Evolutionary conservation across 2,329 filamentous ascomycete genomes (phyloP).

Genomic region (Penicillium occitanis): DNA sequence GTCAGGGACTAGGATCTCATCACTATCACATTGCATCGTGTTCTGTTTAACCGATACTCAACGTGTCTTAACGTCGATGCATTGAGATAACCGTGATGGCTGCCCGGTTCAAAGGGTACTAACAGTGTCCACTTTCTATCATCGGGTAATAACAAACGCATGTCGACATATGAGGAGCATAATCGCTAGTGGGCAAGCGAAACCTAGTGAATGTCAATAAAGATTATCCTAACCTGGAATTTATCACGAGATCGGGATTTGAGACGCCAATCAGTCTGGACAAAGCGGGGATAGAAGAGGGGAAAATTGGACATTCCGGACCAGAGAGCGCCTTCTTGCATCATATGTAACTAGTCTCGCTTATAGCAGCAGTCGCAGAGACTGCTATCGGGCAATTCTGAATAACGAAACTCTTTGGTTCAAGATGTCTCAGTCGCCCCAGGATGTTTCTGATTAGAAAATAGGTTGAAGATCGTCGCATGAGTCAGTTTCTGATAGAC

Average conservation of each 20-base stretch:
- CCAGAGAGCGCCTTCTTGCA: background rate
- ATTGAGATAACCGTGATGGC: background rate
- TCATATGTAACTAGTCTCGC: background rate
- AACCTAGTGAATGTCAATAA: background rate
- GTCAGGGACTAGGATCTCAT: slow-evolving; percentile 10
- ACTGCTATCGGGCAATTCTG: background rate
- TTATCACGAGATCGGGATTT: background rate
- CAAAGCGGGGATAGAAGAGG: slow-evolving; percentile 12
- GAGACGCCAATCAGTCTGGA: background rate
- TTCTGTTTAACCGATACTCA: background rate
- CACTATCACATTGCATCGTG: slow-evolving; percentile 1
- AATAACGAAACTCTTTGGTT: background rate
- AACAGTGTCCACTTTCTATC: background rate
- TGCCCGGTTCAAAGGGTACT: background rate
- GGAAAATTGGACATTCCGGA: background rate
- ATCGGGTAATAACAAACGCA: background rate
- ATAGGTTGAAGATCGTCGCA: slow-evolving; percentile 3
- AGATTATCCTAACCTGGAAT: background rate
- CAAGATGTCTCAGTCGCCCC: background rate
- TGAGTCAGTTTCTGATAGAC: slow-evolving; percentile 7
- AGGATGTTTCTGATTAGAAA: background rate
- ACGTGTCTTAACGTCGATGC: slow-evolving; percentile 8
- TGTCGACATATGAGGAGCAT: background rate
- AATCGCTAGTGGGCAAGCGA: background rate
- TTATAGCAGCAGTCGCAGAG: background rate